Evolutionary conservation across 306 rosid species (phyloP), one percentile per base, ranked within the genome.

Genomic region (Vicia villosa): DNA sequence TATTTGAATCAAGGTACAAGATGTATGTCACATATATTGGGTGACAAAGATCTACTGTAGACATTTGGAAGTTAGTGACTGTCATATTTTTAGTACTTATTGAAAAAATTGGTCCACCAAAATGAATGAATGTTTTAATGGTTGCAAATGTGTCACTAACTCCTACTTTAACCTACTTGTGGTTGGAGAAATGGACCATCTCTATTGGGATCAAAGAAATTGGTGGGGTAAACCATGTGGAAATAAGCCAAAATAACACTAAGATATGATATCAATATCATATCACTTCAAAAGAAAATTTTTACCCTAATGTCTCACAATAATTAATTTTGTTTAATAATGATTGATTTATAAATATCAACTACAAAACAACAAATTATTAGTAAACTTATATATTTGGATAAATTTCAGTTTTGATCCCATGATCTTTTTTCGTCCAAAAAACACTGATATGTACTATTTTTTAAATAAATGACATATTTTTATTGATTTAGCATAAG

Each of bases 161-260:
- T 81, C 46, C 78, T 65, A 75, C 64, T 74, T 83, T 88, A 96
- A 85, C 97, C 97, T 91, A 88, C 89, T 74, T 77, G 89, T 79
- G 76, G 96, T 84, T 93, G 82, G 70, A 86, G 87, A 68, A 86
- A 85, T 83, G 58, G 93, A 90, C 94, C 82, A 88, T 90, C 97
- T 74, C 87, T 82, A 79, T 80, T 86, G 81, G 66, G 79, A 86
- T 79, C 80, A 78, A 73, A 79, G 64, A 79, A 84, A 79, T 79
- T 52, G 96, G 89, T 83, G 81, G 55, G 72, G 75, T 82, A 81
- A 74, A 77, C 83, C 88, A 90, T 82, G 92, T 86, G 96, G 83
- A 80, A 81, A 62, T 76, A 67, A 81, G 84, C 72, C 82, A 69
- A 56, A 76, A 78, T 80, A 81, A 77, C 90, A 78, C 87, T 82